Percentiles rank a stretch among this genome's conserved stretches.
Evolutionary conservation across 352 stramenopile species (phyloP).

Genomic region (Pythium scleroteichum): DNA sequence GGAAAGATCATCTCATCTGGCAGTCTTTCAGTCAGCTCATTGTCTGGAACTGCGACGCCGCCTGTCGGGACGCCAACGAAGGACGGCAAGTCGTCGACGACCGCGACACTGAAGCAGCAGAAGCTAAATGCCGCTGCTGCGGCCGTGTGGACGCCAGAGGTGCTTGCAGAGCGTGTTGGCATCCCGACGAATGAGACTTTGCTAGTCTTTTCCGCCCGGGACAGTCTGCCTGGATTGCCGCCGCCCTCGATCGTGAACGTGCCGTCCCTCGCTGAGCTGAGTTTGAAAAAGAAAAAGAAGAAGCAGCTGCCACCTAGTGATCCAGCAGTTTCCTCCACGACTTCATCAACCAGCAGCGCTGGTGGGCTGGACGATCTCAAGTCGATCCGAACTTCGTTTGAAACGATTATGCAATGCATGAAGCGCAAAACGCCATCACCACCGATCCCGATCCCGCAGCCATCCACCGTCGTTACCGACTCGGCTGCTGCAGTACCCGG

Average conservation of each 20-base stretch:
- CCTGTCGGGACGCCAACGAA: constrained; percentile 31
- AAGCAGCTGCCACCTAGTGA: constrained; percentile 26
- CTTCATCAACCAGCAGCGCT: neutral
- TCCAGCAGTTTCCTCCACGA: constrained; percentile 22
- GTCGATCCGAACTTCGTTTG: constrained; percentile 79
- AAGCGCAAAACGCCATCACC: constrained; percentile 76
- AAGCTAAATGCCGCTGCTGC: constrained; percentile 38
- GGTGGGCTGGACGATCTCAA: constrained; percentile 65
- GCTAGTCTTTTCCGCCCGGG: constrained; percentile 45
- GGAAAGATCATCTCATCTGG: constrained; percentile 78
- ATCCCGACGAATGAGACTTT: constrained; percentile 56
- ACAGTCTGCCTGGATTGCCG: constrained; percentile 63
- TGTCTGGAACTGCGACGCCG: constrained; percentile 8
- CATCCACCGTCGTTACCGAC: constrained; percentile 15
- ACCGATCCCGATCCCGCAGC: constrained; percentile 61
- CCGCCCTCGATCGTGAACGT: constrained; percentile 60
- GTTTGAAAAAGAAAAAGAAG: constrained; percentile 52
- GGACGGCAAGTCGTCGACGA: constrained; percentile 29
- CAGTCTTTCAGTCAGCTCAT: constrained; percentile 22
- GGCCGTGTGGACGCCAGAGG: constrained; percentile 41
- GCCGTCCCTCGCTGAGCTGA: constrained; percentile 54
- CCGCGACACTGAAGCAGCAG: constrained; percentile 39
- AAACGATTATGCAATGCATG: constrained; percentile 86
- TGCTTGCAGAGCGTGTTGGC: constrained; percentile 64
- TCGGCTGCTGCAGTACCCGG: neutral